These are phyloP conservation scores for Tricholoma hemisulphureum DNA, from an alignment of 768 basidiomycete genomes.

Conservation along the genomic window DNA sequence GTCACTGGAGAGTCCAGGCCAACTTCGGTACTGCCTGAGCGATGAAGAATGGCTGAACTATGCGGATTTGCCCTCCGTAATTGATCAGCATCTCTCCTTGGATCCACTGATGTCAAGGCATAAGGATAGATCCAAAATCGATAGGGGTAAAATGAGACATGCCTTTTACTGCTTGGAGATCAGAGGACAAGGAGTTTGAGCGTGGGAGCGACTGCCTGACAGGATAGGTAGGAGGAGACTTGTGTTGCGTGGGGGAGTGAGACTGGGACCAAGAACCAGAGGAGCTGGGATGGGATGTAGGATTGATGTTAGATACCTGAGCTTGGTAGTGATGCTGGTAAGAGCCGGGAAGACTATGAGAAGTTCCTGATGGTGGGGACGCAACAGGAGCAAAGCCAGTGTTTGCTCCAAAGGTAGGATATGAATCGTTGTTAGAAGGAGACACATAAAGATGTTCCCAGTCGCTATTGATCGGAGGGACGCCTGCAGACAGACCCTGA, in stretches of 20 bases:
- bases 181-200: slow-evolving; percentile 27
- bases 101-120: slow-evolving; percentile 6
- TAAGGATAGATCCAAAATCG: neutral
- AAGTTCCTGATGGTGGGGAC: slow-evolving; percentile 25
- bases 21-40: slow-evolving; percentile 11
- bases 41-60: slow-evolving; percentile 8
- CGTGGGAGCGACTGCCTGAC: slow-evolving; percentile 30
- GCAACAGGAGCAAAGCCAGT: slow-evolving; percentile 48
- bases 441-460: slow-evolving; percentile 63
- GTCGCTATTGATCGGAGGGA: slow-evolving; percentile 31
- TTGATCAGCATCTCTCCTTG: slow-evolving; percentile 6
- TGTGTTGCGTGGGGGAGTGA: slow-evolving; percentile 20
- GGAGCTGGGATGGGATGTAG: slow-evolving; percentile 16
- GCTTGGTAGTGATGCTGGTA: slow-evolving; percentile 20
- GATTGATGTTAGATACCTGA: slow-evolving; percentile 13
- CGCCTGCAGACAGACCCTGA: slow-evolving; percentile 8
- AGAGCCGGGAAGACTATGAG: slow-evolving; percentile 42
- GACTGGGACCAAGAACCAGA: slow-evolving; percentile 32
- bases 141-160: slow-evolving; percentile 15
- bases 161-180: slow-evolving; percentile 23
- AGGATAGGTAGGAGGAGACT: slow-evolving; percentile 18
- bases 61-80: slow-evolving; percentile 5
- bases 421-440: slow-evolving; percentile 59
- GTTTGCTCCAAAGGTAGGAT: slow-evolving; percentile 60
- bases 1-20: slow-evolving; percentile 6